A percentile compares a stretch with the other conserved stretches of the same genome.
Evolutionary conservation across 306 rosid species (phyloP).

Genomic region (Hippophae tibetana): DNA sequence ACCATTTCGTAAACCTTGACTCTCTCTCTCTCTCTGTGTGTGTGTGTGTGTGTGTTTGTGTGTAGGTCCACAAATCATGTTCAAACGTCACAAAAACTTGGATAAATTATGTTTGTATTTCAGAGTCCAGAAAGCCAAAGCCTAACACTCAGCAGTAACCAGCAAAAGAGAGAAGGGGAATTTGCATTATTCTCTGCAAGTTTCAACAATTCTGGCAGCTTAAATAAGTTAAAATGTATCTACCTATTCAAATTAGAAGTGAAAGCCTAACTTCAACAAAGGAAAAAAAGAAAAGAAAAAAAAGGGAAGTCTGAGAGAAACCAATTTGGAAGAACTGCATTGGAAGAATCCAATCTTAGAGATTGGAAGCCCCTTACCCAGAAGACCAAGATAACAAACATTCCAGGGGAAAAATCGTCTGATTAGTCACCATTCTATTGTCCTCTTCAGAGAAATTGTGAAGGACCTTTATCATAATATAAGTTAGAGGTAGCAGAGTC

Average conservation of each 20-base stretch:
- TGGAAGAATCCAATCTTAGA: neutral
- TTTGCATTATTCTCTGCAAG: neutral
- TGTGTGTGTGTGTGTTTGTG: too few relatives aligned
- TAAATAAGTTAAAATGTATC: neutral
- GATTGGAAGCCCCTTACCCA: neutral
- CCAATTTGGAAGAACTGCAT: too few relatives aligned
- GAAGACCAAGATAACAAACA: neutral
- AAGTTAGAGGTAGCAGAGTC: neutral
- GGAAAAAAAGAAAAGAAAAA: too few relatives aligned
- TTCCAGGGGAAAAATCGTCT: neutral
- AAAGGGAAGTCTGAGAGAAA: neutral
- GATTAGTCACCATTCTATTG: neutral
- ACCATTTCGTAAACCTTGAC: neutral
- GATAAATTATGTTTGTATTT: neutral
- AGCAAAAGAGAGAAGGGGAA: neutral
- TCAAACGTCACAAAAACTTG: neutral
- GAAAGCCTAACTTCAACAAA: too few relatives aligned
- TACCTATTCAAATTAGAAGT: neutral
- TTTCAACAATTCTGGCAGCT: neutral
- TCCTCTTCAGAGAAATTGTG: neutral
- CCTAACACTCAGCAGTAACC: neutral
- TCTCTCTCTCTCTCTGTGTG: neutral
- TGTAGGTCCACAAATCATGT: neutral
- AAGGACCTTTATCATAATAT: constrained; percentile 4
- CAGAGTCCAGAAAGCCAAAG: neutral